Evolutionary conservation across 1,284 basidiomycete genomes (phyloP), one percentile per base, ranked within the genome.

Genomic region (Volvariella volvacea): DNA sequence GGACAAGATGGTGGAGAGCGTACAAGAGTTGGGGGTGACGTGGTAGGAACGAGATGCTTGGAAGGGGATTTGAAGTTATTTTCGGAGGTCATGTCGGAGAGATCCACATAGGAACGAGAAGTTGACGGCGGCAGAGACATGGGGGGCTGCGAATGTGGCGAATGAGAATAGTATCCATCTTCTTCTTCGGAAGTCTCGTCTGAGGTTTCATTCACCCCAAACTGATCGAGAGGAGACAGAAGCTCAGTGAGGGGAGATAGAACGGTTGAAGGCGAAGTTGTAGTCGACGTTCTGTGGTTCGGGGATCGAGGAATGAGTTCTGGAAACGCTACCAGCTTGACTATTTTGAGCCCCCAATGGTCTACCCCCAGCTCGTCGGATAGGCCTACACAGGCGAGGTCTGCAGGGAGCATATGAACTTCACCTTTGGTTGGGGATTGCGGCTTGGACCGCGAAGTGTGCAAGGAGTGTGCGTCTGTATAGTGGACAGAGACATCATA

Each of bases 261-360:
- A 22, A 38, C 33, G 22, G 54, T 22, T 48, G 39, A 12, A 15
- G 33, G 30, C 10, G 48, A 36, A 33, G 53, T 44, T 3, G 46
- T 42, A 47, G 8, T 49, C 40, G 51, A 43, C 34, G 61, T 20
- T 20, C 19, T 6, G 6, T 15, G 19, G 8, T 36, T 36, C 14
- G 14, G 6, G 8, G 6, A n/a, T 15, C 14, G 52, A 2, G 72
- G 64, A 41, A 86, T 81, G 38, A 86, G 69, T 48, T 85, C 83
- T 0, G 83, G 83, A 55, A 80, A 86, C 1, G 82, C 80, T 30
- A 87, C 71, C 14, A 86, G 70, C 60, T 85, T 86, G 51, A 86
- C 69, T 43, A 87, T 76, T 64, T 86, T 86, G 50, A 83, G 71
- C 15, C 74, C 74, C 83, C 83, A 86, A 37, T 74, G 70, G 50